Conservation (phyloP, 805 yeast species). For the Kodamaea laetipori region DNA sequence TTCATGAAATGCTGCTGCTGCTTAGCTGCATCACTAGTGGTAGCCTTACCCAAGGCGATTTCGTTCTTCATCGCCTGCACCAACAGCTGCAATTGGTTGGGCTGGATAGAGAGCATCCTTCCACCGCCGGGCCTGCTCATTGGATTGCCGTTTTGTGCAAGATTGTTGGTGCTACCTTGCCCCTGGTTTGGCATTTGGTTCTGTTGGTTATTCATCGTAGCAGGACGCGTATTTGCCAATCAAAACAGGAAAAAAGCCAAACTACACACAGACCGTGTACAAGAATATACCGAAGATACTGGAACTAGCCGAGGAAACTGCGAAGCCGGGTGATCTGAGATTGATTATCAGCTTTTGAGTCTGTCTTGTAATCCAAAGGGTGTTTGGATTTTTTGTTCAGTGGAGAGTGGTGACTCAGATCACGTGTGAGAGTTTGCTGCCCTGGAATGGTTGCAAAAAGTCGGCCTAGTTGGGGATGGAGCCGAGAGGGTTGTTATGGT, state of each 20-base stretch:
- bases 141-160: constrained; percentile 3
- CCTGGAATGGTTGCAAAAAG: background rate
- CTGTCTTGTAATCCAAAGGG: background rate
- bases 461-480: too few relatives aligned
- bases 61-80: constrained; percentile 61
- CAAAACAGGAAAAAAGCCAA: constrained; percentile 1
- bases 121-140: constrained; percentile 9
- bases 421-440: background rate
- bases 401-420: background rate
- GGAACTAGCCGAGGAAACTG: background rate
- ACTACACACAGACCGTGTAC: background rate
- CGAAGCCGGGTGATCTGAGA: constrained; percentile 1
- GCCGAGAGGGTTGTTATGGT: too few relatives aligned
- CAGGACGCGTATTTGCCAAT: constrained; percentile 2
- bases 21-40: constrained; percentile 59
- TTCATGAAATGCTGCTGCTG: constrained; percentile 64
- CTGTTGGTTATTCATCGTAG: constrained; percentile 1
- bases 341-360: constrained; percentile 4
- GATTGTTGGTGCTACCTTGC: constrained; percentile 1
- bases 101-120: constrained; percentile 35
- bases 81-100: constrained; percentile 57
- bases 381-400: constrained; percentile 1
- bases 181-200: constrained; percentile 5
- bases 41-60: constrained; percentile 60
- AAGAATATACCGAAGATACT: background rate